These are phyloP conservation scores for Triticum turgidum DNA, from an alignment of 176 grass and related monocot species.

Conservation along the genomic window DNA sequence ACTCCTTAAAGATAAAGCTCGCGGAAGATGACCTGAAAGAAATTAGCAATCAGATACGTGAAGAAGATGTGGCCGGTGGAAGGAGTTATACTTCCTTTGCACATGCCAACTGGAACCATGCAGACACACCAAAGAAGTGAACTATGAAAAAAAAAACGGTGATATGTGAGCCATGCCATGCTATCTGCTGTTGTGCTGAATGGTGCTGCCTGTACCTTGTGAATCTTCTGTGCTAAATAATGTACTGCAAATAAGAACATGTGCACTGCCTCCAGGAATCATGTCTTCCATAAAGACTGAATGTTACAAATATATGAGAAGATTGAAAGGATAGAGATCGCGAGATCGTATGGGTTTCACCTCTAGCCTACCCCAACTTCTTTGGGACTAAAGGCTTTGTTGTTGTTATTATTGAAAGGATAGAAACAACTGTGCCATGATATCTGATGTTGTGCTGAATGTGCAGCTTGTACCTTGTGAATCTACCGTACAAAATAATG, in stretches of 20 bases:
- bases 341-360: too few species aligned
- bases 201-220: background rate
- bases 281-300: background rate
- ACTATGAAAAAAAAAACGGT: background rate
- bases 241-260: background rate
- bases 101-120: background rate
- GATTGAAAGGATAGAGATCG: too few species aligned
- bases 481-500: too few species aligned
- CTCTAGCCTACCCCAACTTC: too few species aligned
- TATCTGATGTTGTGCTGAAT: too few species aligned
- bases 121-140: conserved; percentile 55
- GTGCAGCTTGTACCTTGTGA: too few species aligned
- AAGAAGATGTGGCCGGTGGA: conserved; percentile 55
- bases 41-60: conserved; percentile 42
- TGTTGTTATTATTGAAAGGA: too few species aligned
- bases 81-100: conserved; percentile 40
- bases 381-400: too few species aligned
- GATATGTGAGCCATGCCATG: background rate
- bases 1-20: conserved; percentile 55
- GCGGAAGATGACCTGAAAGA: conserved; percentile 55
- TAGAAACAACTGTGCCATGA: too few species aligned
- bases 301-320: too few species aligned
- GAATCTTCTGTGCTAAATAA: background rate
- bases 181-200: background rate
- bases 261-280: background rate